These are phyloP conservation scores for Syncephalastrum sp. DNA, from an alignment of 371 early-diverging fungal species.

Conservation along the genomic window DNA sequence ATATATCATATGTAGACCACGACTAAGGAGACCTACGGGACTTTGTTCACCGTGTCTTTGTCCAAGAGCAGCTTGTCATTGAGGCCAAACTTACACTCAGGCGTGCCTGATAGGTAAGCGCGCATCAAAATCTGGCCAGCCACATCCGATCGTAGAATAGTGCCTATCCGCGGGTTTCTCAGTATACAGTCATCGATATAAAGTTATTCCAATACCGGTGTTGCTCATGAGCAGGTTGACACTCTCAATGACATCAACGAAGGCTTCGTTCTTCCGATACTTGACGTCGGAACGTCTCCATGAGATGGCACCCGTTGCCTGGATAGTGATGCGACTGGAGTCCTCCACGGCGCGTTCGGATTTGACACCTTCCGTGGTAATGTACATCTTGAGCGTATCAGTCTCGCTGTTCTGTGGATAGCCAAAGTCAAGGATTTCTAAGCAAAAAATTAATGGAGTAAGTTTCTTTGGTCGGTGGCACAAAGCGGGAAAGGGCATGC, in stretches of 20 bases:
- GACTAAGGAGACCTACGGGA: slow-evolving; percentile 13
- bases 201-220: slow-evolving; percentile 45
- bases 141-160: slow-evolving; percentile 75
- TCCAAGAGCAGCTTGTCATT: slow-evolving; percentile 83
- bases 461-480: background rate
- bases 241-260: slow-evolving; percentile 88
- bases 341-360: slow-evolving; percentile 74
- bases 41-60: slow-evolving; percentile 57
- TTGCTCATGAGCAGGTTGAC: slow-evolving; percentile 83
- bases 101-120: slow-evolving; percentile 95
- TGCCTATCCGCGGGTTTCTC: slow-evolving; percentile 40
- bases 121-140: slow-evolving; percentile 91
- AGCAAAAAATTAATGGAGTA: background rate
- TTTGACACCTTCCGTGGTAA: slow-evolving; percentile 85
- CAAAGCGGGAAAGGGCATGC: background rate
- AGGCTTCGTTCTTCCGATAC: slow-evolving; percentile 89
- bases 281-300: slow-evolving; percentile 90
- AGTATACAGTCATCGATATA: background rate
- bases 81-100: slow-evolving; percentile 94
- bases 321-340: slow-evolving; percentile 83
- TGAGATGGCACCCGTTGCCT: slow-evolving; percentile 87
- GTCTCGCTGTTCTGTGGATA: slow-evolving; percentile 90
- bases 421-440: slow-evolving; percentile 91
- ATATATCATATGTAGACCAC: too few species aligned
- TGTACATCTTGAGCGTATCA: slow-evolving; percentile 86